A percentile compares a stretch with the other conserved stretches of the same genome.
phyloP scores from a whole-genome alignment of 768 basidiomycete species.

The Rhizopogon salebrosus region DNA sequence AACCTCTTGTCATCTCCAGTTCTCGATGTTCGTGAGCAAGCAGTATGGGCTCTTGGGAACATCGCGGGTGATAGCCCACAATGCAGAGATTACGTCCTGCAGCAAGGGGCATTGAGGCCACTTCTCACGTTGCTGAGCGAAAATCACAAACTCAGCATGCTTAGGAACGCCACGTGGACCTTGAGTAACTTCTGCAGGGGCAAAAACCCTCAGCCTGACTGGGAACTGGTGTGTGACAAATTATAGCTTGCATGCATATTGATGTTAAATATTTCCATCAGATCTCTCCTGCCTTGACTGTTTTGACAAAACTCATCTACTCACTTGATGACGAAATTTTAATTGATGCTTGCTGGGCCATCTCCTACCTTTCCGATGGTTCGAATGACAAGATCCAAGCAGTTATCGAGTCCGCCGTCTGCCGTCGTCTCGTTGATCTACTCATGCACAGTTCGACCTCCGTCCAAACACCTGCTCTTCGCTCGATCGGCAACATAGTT shows the following conservation, averaged over 20 bases:
- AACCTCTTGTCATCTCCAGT: constrained; percentile 91
- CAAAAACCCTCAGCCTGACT: constrained; percentile 95
- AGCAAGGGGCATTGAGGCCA: constrained; percentile 91
- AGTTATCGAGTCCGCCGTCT: constrained; percentile 97
- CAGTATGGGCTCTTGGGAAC: constrained; percentile 99
- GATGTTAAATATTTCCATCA: constrained; percentile 28
- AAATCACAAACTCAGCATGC: constrained; percentile 98
- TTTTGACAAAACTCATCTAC: constrained; percentile 96
- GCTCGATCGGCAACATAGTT: constrained; percentile 98
- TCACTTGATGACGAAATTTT: constrained; percentile 98
- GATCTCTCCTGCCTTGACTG: constrained; percentile 97
- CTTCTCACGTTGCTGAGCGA: constrained; percentile 86
- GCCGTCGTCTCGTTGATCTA: constrained; percentile 93
- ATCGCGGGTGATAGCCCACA: constrained; percentile 98
- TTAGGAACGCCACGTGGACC: constrained; percentile 98
- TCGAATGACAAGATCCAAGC: constrained; percentile 99
- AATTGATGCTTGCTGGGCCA: constrained; percentile 99
- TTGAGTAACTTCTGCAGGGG: constrained; percentile 99
- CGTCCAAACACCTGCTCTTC: constrained; percentile 96
- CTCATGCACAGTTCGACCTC: constrained; percentile 93
- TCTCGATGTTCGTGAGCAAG: constrained; percentile 96
- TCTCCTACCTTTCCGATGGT: constrained; percentile 98
- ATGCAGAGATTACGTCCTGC: constrained; percentile 94
- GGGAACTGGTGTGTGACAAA: constrained; percentile 74
- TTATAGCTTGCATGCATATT: constrained; percentile 9